Conservation (phyloP, 768 basidiomycete genomes). For the Paxillus involutus region DNA sequence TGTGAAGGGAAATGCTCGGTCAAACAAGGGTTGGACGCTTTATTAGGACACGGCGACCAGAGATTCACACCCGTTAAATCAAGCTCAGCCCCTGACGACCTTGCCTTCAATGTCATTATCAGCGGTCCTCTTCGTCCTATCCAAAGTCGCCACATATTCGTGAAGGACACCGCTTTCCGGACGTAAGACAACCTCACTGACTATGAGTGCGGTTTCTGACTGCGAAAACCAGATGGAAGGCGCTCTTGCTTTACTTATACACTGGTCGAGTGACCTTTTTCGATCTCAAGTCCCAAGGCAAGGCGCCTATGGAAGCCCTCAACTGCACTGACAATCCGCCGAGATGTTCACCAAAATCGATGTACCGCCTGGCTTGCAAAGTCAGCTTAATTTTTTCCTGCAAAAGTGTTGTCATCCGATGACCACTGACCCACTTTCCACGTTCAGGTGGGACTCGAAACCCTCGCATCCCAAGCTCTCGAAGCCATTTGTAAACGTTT, state of each 20-base stretch:
- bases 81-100: neutral
- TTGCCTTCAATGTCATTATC: neutral
- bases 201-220: no score
- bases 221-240: neutral
- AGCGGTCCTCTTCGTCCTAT: neutral
- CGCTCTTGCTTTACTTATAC: slow-evolving; percentile 35
- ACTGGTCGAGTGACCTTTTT: slow-evolving; percentile 30
- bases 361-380: slow-evolving; percentile 37
- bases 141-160: slow-evolving; percentile 23
- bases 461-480: slow-evolving; percentile 20
- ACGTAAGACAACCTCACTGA: slow-evolving; percentile 15
- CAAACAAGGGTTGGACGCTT: no score
- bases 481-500: slow-evolving; percentile 14
- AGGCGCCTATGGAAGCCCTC: neutral
- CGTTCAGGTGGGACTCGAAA: slow-evolving; percentile 15
- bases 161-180: slow-evolving; percentile 29
- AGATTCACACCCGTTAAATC: neutral
- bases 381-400: slow-evolving; percentile 8
- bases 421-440: neutral
- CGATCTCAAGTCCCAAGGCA: slow-evolving; percentile 17
- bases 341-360: slow-evolving; percentile 36
- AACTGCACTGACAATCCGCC: neutral
- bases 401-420: neutral
- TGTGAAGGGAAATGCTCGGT: no score
- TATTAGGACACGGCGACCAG: no score